Conservation (phyloP, 2,329 filamentous ascomycete species). For the Septoria linicola region DNA sequence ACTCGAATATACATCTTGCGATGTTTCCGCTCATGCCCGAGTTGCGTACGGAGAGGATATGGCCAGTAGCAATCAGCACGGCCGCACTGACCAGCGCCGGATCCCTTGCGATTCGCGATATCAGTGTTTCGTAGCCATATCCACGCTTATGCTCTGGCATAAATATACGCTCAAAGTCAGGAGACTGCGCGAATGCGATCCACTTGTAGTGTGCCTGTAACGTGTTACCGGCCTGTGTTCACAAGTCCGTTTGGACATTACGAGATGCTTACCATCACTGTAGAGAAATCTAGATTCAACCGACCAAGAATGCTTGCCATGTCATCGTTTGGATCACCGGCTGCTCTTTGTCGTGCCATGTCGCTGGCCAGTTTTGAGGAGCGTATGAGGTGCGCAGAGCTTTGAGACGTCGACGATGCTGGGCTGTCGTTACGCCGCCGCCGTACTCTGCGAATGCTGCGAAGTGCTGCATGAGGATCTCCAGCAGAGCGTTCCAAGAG, state of each 20-base stretch:
- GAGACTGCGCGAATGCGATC: constrained; percentile 9
- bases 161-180: constrained; percentile 6
- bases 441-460: neutral
- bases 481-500: neutral
- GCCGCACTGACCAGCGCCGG: constrained; percentile 1
- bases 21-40: neutral
- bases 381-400: neutral
- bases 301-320: neutral
- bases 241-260: neutral
- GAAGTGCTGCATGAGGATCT: neutral
- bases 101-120: neutral
- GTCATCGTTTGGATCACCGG: neutral
- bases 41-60: constrained; percentile 7
- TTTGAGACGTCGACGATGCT: neutral
- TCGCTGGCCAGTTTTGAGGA: neutral
- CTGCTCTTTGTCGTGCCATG: neutral
- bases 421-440: neutral
- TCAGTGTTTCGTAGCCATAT: neutral
- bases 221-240: neutral
- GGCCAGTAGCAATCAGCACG: constrained; percentile 5
- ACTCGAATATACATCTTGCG: constrained; percentile 5
- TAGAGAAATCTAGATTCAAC: neutral
- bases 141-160: neutral
- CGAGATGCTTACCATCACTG: neutral
- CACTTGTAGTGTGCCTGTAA: constrained; percentile 14